phyloP scores from a whole-genome alignment of 2,329 filamentous ascomycete genomes.

The Mycosphaerella sp. region DNA sequence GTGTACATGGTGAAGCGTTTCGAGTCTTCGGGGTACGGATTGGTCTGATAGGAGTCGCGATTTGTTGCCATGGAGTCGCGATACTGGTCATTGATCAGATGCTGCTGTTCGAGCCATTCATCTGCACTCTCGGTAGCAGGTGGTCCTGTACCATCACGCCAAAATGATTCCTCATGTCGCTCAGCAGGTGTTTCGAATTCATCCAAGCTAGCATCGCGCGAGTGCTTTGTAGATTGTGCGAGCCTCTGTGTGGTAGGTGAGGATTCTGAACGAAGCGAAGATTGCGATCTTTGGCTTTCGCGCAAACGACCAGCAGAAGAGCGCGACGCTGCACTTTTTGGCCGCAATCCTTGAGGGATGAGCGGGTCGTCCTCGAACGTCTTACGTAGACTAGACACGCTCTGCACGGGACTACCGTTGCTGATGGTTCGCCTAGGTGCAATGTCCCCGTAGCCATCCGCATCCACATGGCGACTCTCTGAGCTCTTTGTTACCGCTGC shows the following conservation, averaged over 20 bases:
- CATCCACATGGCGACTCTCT: conserved; percentile 47
- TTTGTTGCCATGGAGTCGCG: conserved; percentile 38
- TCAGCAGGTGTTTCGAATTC: conserved; percentile 28
- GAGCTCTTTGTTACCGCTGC: conserved; percentile 56
- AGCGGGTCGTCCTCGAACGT: conserved; percentile 52
- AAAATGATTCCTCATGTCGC: conserved; percentile 42
- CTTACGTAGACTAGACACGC: conserved; percentile 62
- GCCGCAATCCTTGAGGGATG: conserved; percentile 30
- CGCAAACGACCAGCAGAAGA: conserved; percentile 58
- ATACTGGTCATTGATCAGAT: conserved; percentile 55
- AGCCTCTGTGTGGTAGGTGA: conserved; percentile 52
- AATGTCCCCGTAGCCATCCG: conserved; percentile 29
- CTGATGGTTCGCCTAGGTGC: conserved; percentile 21
- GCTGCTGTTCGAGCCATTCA: conserved; percentile 47
- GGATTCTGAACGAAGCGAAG: conserved; percentile 54
- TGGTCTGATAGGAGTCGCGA: conserved; percentile 39
- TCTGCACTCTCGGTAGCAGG: conserved; percentile 37
- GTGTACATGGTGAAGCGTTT: conserved; percentile 46
- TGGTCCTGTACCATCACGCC: conserved; percentile 36
- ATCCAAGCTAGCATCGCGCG: conserved; percentile 45
- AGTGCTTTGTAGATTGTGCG: conserved; percentile 48
- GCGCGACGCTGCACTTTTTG: conserved; percentile 35
- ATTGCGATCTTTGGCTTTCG: conserved; percentile 46
- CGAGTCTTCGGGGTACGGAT: conserved; percentile 50
- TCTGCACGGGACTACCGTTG: conserved; percentile 70